Base-by-base conservation (phyloP, 2,329 filamentous ascomycete genomes). In the Penicillium sp. region DNA sequence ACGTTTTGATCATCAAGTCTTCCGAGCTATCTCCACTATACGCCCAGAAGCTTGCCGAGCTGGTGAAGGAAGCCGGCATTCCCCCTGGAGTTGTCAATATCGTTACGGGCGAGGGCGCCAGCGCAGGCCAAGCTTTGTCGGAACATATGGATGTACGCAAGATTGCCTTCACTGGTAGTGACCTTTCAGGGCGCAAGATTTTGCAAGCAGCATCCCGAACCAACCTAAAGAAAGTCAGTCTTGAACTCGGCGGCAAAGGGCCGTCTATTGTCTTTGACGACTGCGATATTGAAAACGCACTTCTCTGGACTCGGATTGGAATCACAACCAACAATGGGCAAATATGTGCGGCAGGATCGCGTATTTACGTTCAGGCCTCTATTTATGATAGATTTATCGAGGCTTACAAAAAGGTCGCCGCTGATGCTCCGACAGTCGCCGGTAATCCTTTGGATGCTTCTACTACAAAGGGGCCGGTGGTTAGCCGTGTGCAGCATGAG, bases 1-100 rank as follows among this genome's bases (percentile, higher is more conserved):
- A 87, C 69, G 83, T 85, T 1, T 87, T 91, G 81, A 80, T 92
- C 17, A 78, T 83, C 36, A 90, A 90, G 12, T 84, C 85, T 1
- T 86, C 86, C 1, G 87, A 90, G 70, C 81, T 81, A 3, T 83
- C 83, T 0, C 79, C 85, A 7, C 80, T 75, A 0, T 66, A 80
- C 2, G 81, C 81, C 0, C 73, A 83, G 8, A 75, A 78, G 1
- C 66, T 86, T 8, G 82, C 64, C 0, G 49, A 66, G 39, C 70
- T 86, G 13, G 79, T 83, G 19, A 70, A 76, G 56, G 71, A 81
- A 59, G 81, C 82, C 12, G 81, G 82, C 0, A 81, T 86, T 52
- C 82, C 82, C 0, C 78, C 81, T 27, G 84, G 84, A 2, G 82
- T 83, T 6, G 76, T 87, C 52, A 83, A 80, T 56, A 80, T 86